These are phyloP conservation scores for Ceratorhiza oryzae-sativae DNA, from an alignment of 1,284 basidiomycete genomes.

Conservation along the genomic window DNA sequence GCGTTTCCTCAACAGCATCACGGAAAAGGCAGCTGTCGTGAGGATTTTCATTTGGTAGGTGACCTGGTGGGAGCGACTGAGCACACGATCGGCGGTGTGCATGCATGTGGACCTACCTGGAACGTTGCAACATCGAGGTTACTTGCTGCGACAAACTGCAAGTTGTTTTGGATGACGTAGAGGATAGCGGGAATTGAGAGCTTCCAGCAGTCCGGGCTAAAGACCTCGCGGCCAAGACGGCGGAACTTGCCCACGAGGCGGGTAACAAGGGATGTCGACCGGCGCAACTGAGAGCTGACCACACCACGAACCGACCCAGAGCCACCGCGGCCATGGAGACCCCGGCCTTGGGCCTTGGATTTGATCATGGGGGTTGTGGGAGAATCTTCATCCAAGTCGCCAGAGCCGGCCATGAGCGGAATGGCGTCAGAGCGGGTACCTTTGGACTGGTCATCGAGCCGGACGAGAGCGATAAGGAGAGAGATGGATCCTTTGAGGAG, in stretches of 20 bases:
- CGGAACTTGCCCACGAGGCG: constrained; percentile 45
- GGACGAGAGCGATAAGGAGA: constrained; percentile 65
- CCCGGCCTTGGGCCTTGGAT: constrained; percentile 23
- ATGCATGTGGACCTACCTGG: constrained; percentile 57
- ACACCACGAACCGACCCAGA: constrained; percentile 32
- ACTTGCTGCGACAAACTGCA: constrained; percentile 92
- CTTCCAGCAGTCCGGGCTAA: constrained; percentile 93
- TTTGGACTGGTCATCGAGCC: constrained; percentile 46
- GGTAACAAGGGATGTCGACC: constrained; percentile 50
- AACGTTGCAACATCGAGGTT: constrained; percentile 96
- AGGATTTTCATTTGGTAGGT: constrained; percentile 98
- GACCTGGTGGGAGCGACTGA: constrained; percentile 51
- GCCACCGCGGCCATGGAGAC: constrained; percentile 1
- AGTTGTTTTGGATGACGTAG: constrained; percentile 95
- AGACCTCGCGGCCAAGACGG: constrained; percentile 61
- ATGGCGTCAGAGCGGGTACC: constrained; percentile 17
- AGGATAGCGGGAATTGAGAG: constrained; percentile 95
- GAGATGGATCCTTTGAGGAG: constrained; percentile 91
- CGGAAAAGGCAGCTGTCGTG: constrained; percentile 94
- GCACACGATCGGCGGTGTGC: constrained; percentile 13
- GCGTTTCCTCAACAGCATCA: constrained; percentile 84
- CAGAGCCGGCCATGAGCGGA: constrained; percentile 23
- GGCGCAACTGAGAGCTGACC: constrained; percentile 33
- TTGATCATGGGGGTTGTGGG: constrained; percentile 50
- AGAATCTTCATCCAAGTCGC: constrained; percentile 38